Conservation (phyloP, 768 basidiomycete species). For the Lentinula detonsa region DNA sequence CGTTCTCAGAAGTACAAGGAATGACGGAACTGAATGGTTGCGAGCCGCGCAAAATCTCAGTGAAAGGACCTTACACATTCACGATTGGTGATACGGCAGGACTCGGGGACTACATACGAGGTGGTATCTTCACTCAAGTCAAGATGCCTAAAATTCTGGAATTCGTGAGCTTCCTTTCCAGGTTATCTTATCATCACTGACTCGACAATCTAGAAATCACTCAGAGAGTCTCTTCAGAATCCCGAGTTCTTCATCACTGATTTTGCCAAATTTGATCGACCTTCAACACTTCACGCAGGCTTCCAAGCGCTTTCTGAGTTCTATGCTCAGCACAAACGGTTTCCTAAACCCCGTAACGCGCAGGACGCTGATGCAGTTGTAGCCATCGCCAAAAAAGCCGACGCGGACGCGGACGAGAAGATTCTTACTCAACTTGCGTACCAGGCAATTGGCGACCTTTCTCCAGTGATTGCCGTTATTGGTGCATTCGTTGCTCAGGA, state of each 20-base stretch:
- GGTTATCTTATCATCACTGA: neutral
- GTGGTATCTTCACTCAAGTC: slow-evolving; percentile 96
- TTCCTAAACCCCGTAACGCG: slow-evolving; percentile 79
- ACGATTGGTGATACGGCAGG: slow-evolving; percentile 87
- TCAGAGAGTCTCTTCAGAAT: slow-evolving; percentile 72
- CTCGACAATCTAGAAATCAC: slow-evolving; percentile 65
- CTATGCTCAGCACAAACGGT: slow-evolving; percentile 49
- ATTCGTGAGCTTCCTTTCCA: slow-evolving; percentile 58
- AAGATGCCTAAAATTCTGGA: slow-evolving; percentile 97
- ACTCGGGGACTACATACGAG: slow-evolving; percentile 71
- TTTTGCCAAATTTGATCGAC: slow-evolving; percentile 95
- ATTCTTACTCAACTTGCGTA: slow-evolving; percentile 79
- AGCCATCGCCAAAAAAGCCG: slow-evolving; percentile 70
- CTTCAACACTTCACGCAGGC: slow-evolving; percentile 83
- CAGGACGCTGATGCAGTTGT: slow-evolving; percentile 75
- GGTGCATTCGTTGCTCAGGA: slow-evolving; percentile 99
- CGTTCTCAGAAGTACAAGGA: slow-evolving; percentile 93
- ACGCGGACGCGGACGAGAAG: slow-evolving; percentile 75
- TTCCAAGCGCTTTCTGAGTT: slow-evolving; percentile 93
- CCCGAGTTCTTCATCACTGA: slow-evolving; percentile 94
- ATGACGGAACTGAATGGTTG: slow-evolving; percentile 89
- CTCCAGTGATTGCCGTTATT: slow-evolving; percentile 88
- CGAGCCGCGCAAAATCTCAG: slow-evolving; percentile 85
- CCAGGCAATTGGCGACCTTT: slow-evolving; percentile 86
- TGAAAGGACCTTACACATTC: slow-evolving; percentile 98